phyloP scores from a whole-genome alignment of 345 rosid species.

The Anastatica hierochuntica region DNA sequence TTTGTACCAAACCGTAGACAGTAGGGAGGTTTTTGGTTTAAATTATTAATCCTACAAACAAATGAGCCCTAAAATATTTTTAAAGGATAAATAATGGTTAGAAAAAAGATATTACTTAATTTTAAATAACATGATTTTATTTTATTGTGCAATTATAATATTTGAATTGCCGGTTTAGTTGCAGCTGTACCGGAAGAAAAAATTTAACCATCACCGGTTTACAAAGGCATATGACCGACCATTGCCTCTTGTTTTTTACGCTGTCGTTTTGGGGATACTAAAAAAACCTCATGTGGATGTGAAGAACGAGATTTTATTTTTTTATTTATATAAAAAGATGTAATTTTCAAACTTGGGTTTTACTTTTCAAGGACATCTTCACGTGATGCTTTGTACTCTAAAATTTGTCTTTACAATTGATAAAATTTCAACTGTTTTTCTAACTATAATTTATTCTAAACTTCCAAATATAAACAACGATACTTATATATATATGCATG shows the following conservation, averaged over 20 bases:
- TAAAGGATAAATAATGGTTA: too few species aligned
- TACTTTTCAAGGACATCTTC: conserved; percentile 21
- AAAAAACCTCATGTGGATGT: conserved; percentile 23
- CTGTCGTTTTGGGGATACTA: conserved; percentile 19
- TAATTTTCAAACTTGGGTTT: conserved; percentile 4
- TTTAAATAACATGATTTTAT: too few species aligned
- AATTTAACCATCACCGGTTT: conserved; percentile 19
- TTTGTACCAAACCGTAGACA: conserved; percentile 3
- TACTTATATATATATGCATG: too few species aligned
- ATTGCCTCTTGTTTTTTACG: conserved; percentile 1
- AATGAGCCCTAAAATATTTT: too few species aligned
- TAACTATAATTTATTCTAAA: too few species aligned
- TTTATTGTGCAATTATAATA: background rate
- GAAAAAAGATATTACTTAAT: too few species aligned
- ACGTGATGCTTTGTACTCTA: conserved; percentile 12
- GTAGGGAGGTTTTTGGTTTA: background rate
- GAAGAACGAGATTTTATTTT: background rate
- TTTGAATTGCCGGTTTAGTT: background rate
- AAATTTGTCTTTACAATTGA: background rate
- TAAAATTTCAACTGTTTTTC: too few species aligned
- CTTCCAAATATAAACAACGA: too few species aligned
- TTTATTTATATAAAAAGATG: background rate
- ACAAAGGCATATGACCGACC: conserved; percentile 15
- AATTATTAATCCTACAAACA: background rate
- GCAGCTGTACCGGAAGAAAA: background rate